Evolutionary conservation across 1,284 basidiomycete species (phyloP).

Genomic region (Melampsora americana): DNA sequence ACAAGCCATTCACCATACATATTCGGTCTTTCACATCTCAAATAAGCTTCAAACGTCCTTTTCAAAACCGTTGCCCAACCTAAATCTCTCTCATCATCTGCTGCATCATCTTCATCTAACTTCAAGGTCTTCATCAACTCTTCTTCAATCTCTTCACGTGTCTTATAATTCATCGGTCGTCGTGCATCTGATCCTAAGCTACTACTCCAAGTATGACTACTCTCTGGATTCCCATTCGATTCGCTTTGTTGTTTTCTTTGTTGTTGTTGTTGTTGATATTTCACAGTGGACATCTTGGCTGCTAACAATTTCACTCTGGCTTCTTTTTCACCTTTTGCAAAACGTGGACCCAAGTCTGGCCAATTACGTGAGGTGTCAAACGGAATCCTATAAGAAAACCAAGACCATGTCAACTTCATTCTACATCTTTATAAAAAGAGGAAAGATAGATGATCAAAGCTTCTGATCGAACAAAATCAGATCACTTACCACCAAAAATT

Average conservation of each 20-base stretch:
- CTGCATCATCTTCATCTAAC: conserved; percentile 48
- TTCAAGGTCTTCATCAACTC: conserved; percentile 50
- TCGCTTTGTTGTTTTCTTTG: conserved; percentile 25
- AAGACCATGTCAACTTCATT: conserved; percentile 18
- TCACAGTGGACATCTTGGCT: conserved; percentile 48
- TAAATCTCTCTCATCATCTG: conserved; percentile 64
- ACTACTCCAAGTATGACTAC: conserved; percentile 10
- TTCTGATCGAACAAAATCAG: background rate
- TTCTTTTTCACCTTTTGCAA: conserved; percentile 67
- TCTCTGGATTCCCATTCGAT: conserved; percentile 45
- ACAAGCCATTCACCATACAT: conserved; percentile 79
- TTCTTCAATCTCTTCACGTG: conserved; percentile 49
- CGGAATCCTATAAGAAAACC: conserved; percentile 77
- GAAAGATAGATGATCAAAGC: too few species aligned
- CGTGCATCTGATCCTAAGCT: conserved; percentile 1
- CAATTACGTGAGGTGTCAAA: conserved; percentile 83
- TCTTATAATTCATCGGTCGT: conserved; percentile 42
- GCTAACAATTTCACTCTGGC: conserved; percentile 56
- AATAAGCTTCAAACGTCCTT: conserved; percentile 81
- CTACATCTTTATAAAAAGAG: conserved; percentile 22
- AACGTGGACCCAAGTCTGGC: conserved; percentile 80
- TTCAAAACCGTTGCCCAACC: conserved; percentile 87
- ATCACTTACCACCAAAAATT: conserved; percentile 60
- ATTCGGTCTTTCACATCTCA: conserved; percentile 80
- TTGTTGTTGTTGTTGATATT: conserved; percentile 8